Base-by-base conservation (phyloP, 345 rosid genomes). In the Psidium guajava region DNA sequence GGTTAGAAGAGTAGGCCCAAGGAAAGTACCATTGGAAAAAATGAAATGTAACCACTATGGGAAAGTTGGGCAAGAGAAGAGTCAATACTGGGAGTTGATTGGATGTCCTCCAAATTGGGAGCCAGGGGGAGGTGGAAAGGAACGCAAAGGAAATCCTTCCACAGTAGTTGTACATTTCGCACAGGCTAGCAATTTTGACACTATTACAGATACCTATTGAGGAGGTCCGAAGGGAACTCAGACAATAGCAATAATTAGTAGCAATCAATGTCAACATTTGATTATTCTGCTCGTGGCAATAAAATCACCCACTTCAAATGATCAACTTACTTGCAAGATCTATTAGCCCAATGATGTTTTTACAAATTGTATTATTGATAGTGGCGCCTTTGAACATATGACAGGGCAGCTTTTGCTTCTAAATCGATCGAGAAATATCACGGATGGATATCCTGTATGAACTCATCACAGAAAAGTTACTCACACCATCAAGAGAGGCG, bases 371-470 rank as follows among this genome's bases (percentile, higher is more conserved):
- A 85, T 85, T 5, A 44, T 87, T 11, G 87, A 87, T 11, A 85
- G 47, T 49, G 54, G 89, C 8, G 85, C 87, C 20, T 32, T 87
- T 6, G 8, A 85, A 12, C 54, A 85, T 44, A 85, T 87, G 82
- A 44, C 85, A 28, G 6, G 54, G 40, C 24, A 49, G 3, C 7
- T 25, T 24, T 11, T 1, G 1, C 1, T 32, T 10, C 0, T 83
- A 54, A n/a, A 14, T 57, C 44, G 6, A 42, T 42, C 44, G 14
- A 69, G 11, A 2, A 64, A 84, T 11, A 52, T 40, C 49, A 9
- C 56, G 22, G 21, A 7, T 16, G 9, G 8, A 42, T 36, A 28
- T 4, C 42, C 24, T 10, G 15, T 82, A 3, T 3, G 8, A 2
- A 25, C 84, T 8, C 83, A 82, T 7, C 51, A 73, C 81, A 64